These are phyloP conservation scores for Corymbia citriodora DNA, from an alignment of 441 rosid species.

Conservation along the genomic window DNA sequence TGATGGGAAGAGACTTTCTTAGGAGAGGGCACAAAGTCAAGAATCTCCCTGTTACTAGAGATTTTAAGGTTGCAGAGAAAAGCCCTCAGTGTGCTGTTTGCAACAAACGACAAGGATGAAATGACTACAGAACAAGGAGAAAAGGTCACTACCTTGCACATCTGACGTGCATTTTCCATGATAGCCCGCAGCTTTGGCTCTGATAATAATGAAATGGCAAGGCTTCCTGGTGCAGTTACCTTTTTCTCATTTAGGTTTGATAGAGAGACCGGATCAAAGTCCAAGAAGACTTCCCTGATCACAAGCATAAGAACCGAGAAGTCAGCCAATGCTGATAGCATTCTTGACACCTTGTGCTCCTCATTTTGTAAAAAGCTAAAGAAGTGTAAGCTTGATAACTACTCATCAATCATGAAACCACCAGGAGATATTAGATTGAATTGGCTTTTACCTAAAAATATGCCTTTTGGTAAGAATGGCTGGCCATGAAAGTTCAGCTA, in stretches of 20 bases:
- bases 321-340: background rate
- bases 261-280: slow-evolving; percentile 4
- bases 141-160: background rate
- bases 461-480: slow-evolving; percentile 10
- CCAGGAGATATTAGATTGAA: background rate
- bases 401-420: background rate
- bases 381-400: background rate
- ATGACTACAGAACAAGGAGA: background rate
- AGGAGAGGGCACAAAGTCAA: background rate
- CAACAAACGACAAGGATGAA: background rate
- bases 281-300: slow-evolving; percentile 8
- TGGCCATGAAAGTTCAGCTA: slow-evolving; percentile 16
- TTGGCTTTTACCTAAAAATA: slow-evolving; percentile 1
- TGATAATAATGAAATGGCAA: slow-evolving; percentile 1
- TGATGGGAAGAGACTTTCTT: background rate
- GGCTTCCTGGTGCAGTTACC: background rate
- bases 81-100: background rate
- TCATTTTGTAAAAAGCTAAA: background rate
- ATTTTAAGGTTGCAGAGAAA: background rate
- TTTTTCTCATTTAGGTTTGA: slow-evolving; percentile 2
- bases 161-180: slow-evolving; percentile 10
- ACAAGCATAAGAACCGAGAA: background rate
- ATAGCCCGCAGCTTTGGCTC: slow-evolving; percentile 11
- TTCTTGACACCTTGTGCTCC: background rate
- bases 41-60: background rate